Conservation (phyloP, 1,284 basidiomycete species). For the Sanghuangporus baumii region DNA sequence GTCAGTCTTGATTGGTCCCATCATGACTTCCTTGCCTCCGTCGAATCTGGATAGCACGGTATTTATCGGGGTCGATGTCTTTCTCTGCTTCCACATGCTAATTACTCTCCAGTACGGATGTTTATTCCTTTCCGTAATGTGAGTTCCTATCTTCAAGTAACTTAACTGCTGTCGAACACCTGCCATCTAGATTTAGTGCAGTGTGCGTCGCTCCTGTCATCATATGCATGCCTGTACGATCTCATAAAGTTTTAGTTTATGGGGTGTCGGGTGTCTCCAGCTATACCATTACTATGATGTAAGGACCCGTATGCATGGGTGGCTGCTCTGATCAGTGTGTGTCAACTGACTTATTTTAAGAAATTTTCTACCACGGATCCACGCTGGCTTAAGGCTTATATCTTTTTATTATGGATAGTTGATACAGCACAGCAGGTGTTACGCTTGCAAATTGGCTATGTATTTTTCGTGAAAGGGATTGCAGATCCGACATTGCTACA, state of each 20-base stretch:
- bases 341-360: not conserved
- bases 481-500: not conserved
- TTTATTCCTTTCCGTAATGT: not conserved
- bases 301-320: not conserved
- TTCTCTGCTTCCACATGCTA: not conserved
- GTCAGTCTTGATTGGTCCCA: not conserved
- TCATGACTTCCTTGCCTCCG: not conserved
- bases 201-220: not conserved
- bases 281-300: conserved; percentile 11
- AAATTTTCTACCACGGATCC: not conserved
- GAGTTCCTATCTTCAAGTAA: not conserved
- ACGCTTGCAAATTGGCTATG: not conserved
- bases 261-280: conserved; percentile 10
- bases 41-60: not conserved
- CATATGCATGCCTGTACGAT: not conserved
- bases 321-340: not conserved
- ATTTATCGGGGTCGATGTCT: not conserved
- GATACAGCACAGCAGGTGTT: not conserved
- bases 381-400: not conserved
- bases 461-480: conserved; percentile 4
- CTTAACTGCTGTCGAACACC: not conserved
- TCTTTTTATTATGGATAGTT: not conserved
- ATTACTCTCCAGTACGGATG: not conserved
- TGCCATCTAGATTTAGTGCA: not conserved
- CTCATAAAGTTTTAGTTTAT: not conserved